Evolutionary conservation across 1,284 basidiomycete genomes (phyloP), one percentile per base, ranked within the genome.

Genomic region (Austroboletus novae-zelandiae): DNA sequence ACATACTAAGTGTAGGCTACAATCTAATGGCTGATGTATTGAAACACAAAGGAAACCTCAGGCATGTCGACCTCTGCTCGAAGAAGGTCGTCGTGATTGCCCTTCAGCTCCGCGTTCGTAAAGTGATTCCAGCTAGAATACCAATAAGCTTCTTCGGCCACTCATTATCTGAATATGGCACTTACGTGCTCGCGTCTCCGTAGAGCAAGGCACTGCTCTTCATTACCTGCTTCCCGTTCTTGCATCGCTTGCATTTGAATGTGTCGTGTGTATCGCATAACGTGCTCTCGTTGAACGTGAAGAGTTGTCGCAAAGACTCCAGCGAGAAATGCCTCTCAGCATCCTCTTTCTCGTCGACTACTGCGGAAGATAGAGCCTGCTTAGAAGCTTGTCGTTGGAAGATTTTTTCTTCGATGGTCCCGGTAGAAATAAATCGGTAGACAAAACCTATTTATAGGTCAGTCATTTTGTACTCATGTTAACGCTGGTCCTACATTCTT

Each of bases 361-460:
- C 95, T 20, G 94, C 94, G 0, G 95, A 94, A 0, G 97, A 99
- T 2, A 99, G 81, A 4, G 95, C 93, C 69, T 98, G 94, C 70
- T 99, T 99, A 64, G 89, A 90, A 39, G 95, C 94, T 71, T 98
- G 93, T 52, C 93, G 77, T 70, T 98, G 94, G 70, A 97, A 94
- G 56, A 98, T 97, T 77, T 98, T 99, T 71, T 99, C 97, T 71
- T 99, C 97, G 57, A 99, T 98, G 2, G 95, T 97, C 1, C 96
- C 96, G 0, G 96, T 97, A 1, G 94, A 90, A 61, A 98, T 95
- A 71, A 98, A 99, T 18, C 96, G 92, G 66, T 99, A 99, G 3
- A 98, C 96, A 61, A 98, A 99, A 67, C 92, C 90, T 93, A 51
- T 4, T 4, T 5, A 42, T 9, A 32, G 17, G 25, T 65, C 27